Conservation (phyloP, 2,329 filamentous ascomycete genomes). For the Ceratocystis colombiana region DNA sequence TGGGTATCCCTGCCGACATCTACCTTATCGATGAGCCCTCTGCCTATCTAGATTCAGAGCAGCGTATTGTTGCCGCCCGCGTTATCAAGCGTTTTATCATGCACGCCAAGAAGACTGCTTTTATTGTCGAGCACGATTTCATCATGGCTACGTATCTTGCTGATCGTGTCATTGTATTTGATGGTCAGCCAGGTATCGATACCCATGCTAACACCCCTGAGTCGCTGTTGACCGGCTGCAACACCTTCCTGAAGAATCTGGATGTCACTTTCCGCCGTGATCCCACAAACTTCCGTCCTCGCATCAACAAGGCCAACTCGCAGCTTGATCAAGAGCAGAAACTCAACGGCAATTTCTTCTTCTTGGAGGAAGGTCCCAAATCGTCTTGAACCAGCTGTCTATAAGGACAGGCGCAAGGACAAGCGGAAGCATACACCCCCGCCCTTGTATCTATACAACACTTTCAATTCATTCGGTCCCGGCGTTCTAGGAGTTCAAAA, state of each 20-base stretch:
- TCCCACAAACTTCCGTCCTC: slow-evolving; percentile 86
- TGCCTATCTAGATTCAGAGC: slow-evolving; percentile 95
- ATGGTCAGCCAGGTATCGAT: slow-evolving; percentile 81
- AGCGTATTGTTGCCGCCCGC: slow-evolving; percentile 92
- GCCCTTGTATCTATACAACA: slow-evolving; percentile 26
- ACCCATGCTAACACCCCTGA: slow-evolving; percentile 83
- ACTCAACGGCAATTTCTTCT: slow-evolving; percentile 88
- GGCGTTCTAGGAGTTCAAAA: slow-evolving; percentile 48
- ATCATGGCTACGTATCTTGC: slow-evolving; percentile 76
- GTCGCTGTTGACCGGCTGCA: slow-evolving; percentile 89
- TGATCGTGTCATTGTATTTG: slow-evolving; percentile 97
- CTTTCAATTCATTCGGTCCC: slow-evolving; percentile 34
- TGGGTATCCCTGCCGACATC: slow-evolving; percentile 91
- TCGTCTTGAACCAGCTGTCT: slow-evolving; percentile 41
- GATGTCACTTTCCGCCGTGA: slow-evolving; percentile 98
- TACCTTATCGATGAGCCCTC: slow-evolving; percentile 98
- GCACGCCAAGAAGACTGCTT: slow-evolving; percentile 99
- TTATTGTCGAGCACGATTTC: slow-evolving; percentile 99
- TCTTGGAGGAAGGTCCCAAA: slow-evolving; percentile 67
- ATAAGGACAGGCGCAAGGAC: slow-evolving; percentile 36
- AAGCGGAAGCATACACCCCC: slow-evolving; percentile 29
- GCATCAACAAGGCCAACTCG: slow-evolving; percentile 95
- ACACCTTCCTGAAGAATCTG: slow-evolving; percentile 89
- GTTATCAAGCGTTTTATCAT: slow-evolving; percentile 99
- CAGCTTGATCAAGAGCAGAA: slow-evolving; percentile 99